These are phyloP conservation scores for Xylaria arbuscula DNA, from an alignment of 2,329 filamentous ascomycete species.

Conservation along the genomic window DNA sequence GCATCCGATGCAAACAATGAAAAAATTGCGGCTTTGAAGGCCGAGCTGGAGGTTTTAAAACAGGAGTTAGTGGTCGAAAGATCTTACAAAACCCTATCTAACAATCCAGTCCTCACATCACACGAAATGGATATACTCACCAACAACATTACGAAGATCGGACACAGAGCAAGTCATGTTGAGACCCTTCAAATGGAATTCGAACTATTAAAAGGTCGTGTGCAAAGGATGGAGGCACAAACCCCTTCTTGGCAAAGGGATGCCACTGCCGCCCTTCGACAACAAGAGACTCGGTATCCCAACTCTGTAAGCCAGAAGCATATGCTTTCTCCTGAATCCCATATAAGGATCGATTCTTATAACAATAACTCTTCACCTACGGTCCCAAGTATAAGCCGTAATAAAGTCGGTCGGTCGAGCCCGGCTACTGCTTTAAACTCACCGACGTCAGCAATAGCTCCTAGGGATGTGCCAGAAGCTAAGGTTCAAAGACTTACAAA, in stretches of 20 bases:
- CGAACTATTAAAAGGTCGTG: slow-evolving; percentile 53
- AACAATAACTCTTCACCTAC: neutral
- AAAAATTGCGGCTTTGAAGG: slow-evolving; percentile 50
- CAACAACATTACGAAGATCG: slow-evolving; percentile 54
- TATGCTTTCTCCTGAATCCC: slow-evolving; percentile 23
- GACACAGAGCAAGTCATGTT: slow-evolving; percentile 53
- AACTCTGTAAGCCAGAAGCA: slow-evolving; percentile 8
- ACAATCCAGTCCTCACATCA: slow-evolving; percentile 43
- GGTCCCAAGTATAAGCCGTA: neutral
- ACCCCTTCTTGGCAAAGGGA: slow-evolving; percentile 21
- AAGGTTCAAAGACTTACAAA: slow-evolving; percentile 22
- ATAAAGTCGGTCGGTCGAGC: neutral
- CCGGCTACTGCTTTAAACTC: slow-evolving; percentile 11
- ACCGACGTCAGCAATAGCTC: slow-evolving; percentile 8
- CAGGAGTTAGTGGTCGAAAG: slow-evolving; percentile 47
- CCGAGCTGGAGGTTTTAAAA: slow-evolving; percentile 50
- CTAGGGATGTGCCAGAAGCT: neutral
- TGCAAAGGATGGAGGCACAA: slow-evolving; percentile 52
- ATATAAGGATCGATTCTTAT: neutral
- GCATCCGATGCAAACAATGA: slow-evolving; percentile 45
- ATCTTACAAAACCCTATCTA: slow-evolving; percentile 30
- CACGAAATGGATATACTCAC: slow-evolving; percentile 56
- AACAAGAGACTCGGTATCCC: slow-evolving; percentile 10
- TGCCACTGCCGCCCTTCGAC: slow-evolving; percentile 9
- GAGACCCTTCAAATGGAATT: slow-evolving; percentile 58